Evolutionary conservation across 495 filamentous ascomycete genomes (phyloP), one percentile per base, ranked within the genome.

Genomic region (Penicillium arizonense): DNA sequence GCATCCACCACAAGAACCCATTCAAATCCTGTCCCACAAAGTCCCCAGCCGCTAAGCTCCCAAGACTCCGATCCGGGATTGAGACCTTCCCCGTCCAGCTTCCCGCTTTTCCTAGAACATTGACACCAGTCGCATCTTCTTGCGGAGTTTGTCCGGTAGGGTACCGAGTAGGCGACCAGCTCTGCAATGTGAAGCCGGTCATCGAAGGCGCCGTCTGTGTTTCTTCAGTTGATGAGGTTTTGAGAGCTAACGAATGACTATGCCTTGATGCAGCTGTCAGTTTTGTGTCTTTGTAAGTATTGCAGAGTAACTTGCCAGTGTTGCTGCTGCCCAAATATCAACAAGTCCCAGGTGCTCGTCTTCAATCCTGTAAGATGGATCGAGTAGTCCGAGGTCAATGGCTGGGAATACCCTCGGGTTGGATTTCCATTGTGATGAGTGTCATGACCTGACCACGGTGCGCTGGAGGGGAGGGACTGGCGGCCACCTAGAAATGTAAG

Each of bases 141-240:
- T 23, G 7, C 72, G 40, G 11, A 76, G 52, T 7, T 1, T 18
- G 18, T 68, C 59, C 7, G 44, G 30, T 13, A 68, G 69, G 5
- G 73, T 72, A 7, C 77, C 75, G 8, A 78, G 56, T 13, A 77
- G 40, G 64, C 65, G 44, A 75, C 52, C 3, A 78, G 59, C 40
- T 68, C 63, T 24, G 69, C 68, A 4, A 76, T 55, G 58, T 73
- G 73, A 20, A 59, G 47, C 6, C 57, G 52, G 26, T 56, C 52
- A 48, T 60, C 53, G 16, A 59, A 56, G n/a, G 50, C 45, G 13
- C 53, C 47, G 7, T 52, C 53, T 37, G 39, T 24, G 11, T 44
- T 44, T 12, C 49, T 24, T 26, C 40, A 30, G n/a, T 43, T 24
- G 14, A 44, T 26, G 28, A 52, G 20, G 6, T 18, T 21, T 28